Evolutionary conservation across 257 asterid species (phyloP), one percentile per base, ranked within the genome.

Genomic region (Ajuga chamaepitys): DNA sequence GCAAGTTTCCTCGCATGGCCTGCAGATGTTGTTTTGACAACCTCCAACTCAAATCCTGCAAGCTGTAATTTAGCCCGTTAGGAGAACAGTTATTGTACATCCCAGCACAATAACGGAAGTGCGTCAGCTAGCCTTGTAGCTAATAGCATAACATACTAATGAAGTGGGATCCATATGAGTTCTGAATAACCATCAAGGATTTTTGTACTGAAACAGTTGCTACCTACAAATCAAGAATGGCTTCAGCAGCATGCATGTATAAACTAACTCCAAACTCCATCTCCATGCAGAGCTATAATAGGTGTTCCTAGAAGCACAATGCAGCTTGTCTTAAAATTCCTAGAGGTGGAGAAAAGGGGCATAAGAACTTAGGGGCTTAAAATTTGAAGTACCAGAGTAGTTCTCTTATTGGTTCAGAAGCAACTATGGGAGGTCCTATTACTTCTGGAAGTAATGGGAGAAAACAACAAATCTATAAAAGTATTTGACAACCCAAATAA

Each of bases 1-100:
- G 97, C 97, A 58, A 94, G 97, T 68, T 86, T 84, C 79, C 86
- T 86, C 34, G 99, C 99, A 86, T 94, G 99, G 67, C 99, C 99
- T 63, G 97, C 97, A 71, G 87, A 86, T 77, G 91, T 85, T 72
- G 99, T 94, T 73, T 94, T 90, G 46, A 85, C 95, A 66, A 94
- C 87, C 77, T 90, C 97, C 78, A 94, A 78, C 77, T 90, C 86
- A 82, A 94, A 94, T 67, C 99, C 99, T 4, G 99, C 97, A 70
- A 94, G 95, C 99, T 94, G 91, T 65, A 72, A 68, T 62, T 68
- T 28, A 71, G 28, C 22, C 73, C 61, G 71, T 42, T 42, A 69
- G 54, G 63, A 46, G 68, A 25, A 45, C 17, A 37, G 26, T 58
- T 63, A 72, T 53, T 70, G 42, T 18, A 61, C 41, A 66, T 40